A percentile compares a stretch with the other conserved stretches of the same genome.
phyloP scores from a whole-genome alignment of 1,139 yeast species.

The Sugiyamaella novakii region DNA sequence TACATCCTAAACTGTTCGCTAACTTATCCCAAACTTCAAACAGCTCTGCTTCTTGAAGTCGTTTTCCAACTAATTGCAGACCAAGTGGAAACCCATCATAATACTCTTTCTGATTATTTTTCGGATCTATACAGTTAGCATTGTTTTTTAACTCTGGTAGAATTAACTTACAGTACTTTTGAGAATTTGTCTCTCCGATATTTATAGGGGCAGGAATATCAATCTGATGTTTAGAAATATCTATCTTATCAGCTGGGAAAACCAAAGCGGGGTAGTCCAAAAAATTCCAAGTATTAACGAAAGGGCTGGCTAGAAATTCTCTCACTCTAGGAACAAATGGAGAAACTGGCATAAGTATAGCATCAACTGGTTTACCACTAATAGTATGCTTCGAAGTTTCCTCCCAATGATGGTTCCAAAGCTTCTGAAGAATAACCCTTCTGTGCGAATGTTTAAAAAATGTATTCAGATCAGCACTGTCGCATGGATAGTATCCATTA shows the following conservation, averaged over 20 bases:
- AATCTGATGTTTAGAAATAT: conserved; percentile 27
- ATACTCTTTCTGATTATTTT: conserved; percentile 15
- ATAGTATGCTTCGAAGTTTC: conserved; percentile 33
- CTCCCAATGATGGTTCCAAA: conserved; percentile 32
- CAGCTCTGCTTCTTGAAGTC: conserved; percentile 32
- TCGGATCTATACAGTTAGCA: conserved; percentile 20
- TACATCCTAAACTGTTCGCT: conserved; percentile 9
- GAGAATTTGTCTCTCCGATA: conserved; percentile 26
- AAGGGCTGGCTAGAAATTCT: conserved; percentile 29
- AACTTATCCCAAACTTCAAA: conserved; percentile 25
- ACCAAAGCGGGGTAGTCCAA: conserved; percentile 33
- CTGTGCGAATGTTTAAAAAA: conserved; percentile 39
- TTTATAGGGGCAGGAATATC: conserved; percentile 30
- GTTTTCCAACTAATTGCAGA: conserved; percentile 31
- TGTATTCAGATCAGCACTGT: conserved; percentile 38
- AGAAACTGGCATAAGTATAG: conserved; percentile 44
- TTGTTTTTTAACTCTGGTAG: not conserved
- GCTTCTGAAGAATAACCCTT: conserved; percentile 58
- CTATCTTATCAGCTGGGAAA: conserved; percentile 30
- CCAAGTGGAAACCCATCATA: conserved; percentile 33
- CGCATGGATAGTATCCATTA: conserved; percentile 42
- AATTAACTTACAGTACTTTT: conserved; percentile 26
- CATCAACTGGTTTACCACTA: conserved; percentile 44
- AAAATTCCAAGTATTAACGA: conserved; percentile 30
- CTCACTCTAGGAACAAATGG: conserved; percentile 37